Conservation (phyloP, 148 eudicot genomes). For the Rhododendron williamsianum region DNA sequence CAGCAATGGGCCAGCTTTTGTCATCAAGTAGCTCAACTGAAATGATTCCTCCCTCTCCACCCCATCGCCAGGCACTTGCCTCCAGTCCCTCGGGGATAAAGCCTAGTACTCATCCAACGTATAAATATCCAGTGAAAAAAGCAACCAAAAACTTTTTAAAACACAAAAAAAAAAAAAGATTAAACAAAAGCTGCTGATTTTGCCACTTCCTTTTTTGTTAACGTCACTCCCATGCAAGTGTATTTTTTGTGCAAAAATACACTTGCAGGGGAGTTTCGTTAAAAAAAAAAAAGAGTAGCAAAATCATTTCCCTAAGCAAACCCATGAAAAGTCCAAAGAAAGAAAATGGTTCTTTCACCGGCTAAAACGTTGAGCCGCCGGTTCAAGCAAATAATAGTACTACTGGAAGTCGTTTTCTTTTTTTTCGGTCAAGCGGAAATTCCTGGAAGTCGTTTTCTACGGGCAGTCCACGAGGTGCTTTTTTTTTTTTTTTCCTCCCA, state of each 20-base stretch:
- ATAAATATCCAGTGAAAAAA: not conserved
- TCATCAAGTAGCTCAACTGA: constrained; percentile 11
- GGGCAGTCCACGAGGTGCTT: not conserved
- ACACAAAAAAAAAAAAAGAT: too few species aligned
- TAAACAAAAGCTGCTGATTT: not conserved
- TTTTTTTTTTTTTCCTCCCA: too few species aligned
- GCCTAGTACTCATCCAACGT: not conserved
- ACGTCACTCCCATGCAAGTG: too few species aligned
- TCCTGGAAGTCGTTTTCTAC: not conserved
- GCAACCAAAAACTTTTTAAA: not conserved
- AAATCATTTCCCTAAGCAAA: not conserved
- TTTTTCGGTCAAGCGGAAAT: too few species aligned
- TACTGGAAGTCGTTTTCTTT: not conserved
- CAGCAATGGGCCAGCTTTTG: constrained; percentile 17
- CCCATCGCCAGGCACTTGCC: not conserved
- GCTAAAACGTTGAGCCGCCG: not conserved
- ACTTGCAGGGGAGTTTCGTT: too few species aligned
- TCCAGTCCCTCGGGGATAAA: not conserved
- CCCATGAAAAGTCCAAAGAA: not conserved
- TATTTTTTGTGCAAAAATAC: too few species aligned
- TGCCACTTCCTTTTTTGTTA: too few species aligned
- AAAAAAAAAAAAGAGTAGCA: too few species aligned
- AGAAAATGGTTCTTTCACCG: not conserved
- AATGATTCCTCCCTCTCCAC: constrained; percentile 5
- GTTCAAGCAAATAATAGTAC: not conserved